A percentile compares a stretch with the other conserved stretches of the same genome.
These are phyloP conservation scores for Dionaea muscipula DNA, from an alignment of 179 eudicot genomes.

Conservation along the genomic window DNA sequence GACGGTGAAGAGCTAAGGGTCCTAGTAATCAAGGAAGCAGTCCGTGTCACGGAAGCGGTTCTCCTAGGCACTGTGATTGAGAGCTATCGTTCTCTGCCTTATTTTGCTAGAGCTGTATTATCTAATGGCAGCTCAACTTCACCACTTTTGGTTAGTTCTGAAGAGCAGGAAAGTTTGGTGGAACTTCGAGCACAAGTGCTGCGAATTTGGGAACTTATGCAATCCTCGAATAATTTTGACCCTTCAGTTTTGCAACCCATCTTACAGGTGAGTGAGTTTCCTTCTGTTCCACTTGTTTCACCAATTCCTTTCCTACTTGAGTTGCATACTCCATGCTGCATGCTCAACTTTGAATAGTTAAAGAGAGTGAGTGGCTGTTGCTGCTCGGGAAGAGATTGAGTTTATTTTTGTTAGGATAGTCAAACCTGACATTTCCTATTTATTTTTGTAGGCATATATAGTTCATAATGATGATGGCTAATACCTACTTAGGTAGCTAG, in stretches of 20 bases:
- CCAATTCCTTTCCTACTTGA: neutral
- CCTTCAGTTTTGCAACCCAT: conserved; percentile 80
- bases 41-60: conserved; percentile 85
- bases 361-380: too few species aligned
- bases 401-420: too few species aligned
- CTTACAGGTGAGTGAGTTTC: conserved; percentile 46
- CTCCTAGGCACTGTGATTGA: conserved; percentile 65
- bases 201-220: conserved; percentile 80
- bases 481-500: too few species aligned
- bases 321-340: too few species aligned
- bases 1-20: conserved; percentile 74
- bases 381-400: too few species aligned
- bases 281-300: neutral
- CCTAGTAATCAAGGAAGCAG: conserved; percentile 74
- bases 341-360: too few species aligned
- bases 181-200: conserved; percentile 80
- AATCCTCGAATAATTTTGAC: conserved; percentile 67
- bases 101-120: conserved; percentile 40
- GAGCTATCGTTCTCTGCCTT: conserved; percentile 60
- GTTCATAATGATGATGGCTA: too few species aligned
- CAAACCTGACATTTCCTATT: too few species aligned
- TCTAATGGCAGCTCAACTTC: conserved; percentile 37
- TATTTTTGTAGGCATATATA: too few species aligned
- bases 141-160: conserved; percentile 35
- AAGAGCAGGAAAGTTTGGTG: conserved; percentile 58